Conservation (phyloP, 352 stramenopile genomes). For the Globisporangium viniferum region DNA sequence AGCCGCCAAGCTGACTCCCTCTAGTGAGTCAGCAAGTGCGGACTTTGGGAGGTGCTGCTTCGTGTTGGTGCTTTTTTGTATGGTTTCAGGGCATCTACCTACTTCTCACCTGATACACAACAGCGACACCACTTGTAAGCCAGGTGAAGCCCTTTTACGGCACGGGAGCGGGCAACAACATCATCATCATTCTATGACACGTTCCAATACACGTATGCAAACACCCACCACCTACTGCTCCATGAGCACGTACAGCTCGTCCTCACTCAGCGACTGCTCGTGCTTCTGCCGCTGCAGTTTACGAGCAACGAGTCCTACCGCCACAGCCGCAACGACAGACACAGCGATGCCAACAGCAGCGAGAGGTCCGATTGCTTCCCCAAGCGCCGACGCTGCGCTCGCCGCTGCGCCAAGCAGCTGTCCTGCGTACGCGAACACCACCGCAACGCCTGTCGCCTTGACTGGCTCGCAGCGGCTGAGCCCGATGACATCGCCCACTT, state of each 20-base stretch:
- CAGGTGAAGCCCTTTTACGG: neutral
- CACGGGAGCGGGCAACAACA: neutral
- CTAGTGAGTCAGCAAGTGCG: too few relatives aligned
- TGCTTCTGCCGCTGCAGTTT: neutral
- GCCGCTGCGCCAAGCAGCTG: neutral
- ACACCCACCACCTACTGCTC: neutral
- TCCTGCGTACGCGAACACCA: neutral
- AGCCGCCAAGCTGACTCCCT: too few relatives aligned
- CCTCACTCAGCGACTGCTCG: neutral
- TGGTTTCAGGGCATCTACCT: too few relatives aligned
- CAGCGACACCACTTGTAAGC: neutral
- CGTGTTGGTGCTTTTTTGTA: too few relatives aligned
- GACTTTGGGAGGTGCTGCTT: too few relatives aligned
- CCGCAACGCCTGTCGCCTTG: neutral
- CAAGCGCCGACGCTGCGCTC: neutral
- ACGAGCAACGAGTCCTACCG: neutral
- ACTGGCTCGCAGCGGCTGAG: conserved; percentile 12
- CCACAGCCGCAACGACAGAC: neutral
- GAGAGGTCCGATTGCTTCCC: neutral
- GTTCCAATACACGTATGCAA: neutral
- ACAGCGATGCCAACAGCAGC: neutral
- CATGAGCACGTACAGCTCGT: conserved; percentile 5
- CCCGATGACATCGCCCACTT: neutral
- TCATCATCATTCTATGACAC: too few relatives aligned
- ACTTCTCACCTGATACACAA: too few relatives aligned